Evolutionary conservation across 2,329 filamentous ascomycete genomes (phyloP).

Genomic region (Coniochaeta sp.): DNA sequence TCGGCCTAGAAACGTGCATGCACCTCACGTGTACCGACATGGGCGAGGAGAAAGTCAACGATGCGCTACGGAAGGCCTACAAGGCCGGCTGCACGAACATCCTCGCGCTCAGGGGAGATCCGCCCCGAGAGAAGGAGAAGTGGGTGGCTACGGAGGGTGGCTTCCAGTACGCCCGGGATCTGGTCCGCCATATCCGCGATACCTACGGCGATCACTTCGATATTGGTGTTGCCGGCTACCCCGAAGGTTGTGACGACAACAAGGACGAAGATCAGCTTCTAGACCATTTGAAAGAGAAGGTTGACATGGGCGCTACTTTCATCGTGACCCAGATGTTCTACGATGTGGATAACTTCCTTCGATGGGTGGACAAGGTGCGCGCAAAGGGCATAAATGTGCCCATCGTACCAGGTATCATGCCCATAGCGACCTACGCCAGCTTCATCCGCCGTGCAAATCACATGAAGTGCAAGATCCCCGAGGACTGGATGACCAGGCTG

Average conservation of each 20-base stretch:
- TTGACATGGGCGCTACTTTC: constrained; percentile 88
- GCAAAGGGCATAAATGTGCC: constrained; percentile 65
- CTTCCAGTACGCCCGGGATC: constrained; percentile 87
- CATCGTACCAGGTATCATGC: constrained; percentile 86
- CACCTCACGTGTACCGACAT: constrained; percentile 98
- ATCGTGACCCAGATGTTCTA: constrained; percentile 99
- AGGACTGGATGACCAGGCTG: constrained; percentile 70
- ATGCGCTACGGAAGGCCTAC: constrained; percentile 80
- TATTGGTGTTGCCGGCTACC: constrained; percentile 94
- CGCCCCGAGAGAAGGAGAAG: constrained; percentile 85
- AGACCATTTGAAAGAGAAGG: constrained; percentile 92
- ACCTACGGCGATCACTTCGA: constrained; percentile 87
- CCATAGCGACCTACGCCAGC: constrained; percentile 89
- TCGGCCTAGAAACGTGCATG: constrained; percentile 98
- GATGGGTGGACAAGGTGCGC: constrained; percentile 82
- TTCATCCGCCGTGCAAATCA: constrained; percentile 87
- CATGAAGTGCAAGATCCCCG: constrained; percentile 79
- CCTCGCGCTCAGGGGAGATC: constrained; percentile 84
- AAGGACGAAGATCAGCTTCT: constrained; percentile 77
- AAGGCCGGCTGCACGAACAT: constrained; percentile 97
- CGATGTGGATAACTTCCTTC: constrained; percentile 88
- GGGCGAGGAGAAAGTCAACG: constrained; percentile 85
- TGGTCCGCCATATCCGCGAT: constrained; percentile 68
- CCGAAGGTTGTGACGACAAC: constrained; percentile 92
- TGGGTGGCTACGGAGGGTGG: constrained; percentile 84